Conservation (phyloP, 2,329 filamentous ascomycete genomes). For the Scopulariopsis brevicaulis region DNA sequence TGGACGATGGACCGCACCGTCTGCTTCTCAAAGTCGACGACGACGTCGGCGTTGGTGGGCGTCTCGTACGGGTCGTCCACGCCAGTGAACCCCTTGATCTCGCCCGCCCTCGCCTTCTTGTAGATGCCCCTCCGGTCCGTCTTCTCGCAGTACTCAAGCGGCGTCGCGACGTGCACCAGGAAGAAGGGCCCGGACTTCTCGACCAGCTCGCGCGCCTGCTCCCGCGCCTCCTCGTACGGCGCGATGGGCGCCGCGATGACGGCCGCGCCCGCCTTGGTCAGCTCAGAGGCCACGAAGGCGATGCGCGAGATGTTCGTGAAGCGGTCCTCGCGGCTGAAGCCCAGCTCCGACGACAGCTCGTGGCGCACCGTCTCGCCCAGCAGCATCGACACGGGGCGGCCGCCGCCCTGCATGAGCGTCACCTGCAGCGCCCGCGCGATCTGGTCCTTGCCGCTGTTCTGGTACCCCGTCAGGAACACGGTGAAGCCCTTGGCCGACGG, state of each 20-base stretch:
- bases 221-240: constrained; percentile 70
- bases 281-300: constrained; percentile 88
- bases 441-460: constrained; percentile 94
- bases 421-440: constrained; percentile 92
- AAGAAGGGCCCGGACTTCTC: constrained; percentile 87
- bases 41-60: constrained; percentile 70
- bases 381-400: constrained; percentile 85
- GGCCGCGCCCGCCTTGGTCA: constrained; percentile 84
- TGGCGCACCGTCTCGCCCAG: constrained; percentile 90
- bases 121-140: constrained; percentile 92
- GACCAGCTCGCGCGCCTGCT: constrained; percentile 71
- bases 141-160: constrained; percentile 86
- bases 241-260: constrained; percentile 96
- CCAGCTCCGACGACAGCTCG: constrained; percentile 89
- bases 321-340: constrained; percentile 87
- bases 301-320: constrained; percentile 94
- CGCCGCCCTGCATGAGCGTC: constrained; percentile 95
- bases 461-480: constrained; percentile 93
- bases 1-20: constrained; percentile 88
- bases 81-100: constrained; percentile 97
- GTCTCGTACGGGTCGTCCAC: constrained; percentile 94
- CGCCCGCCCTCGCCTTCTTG: constrained; percentile 67
- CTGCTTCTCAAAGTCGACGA: constrained; percentile 76
- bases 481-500: constrained; percentile 92
- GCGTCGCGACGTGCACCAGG: constrained; percentile 88